A percentile compares a stretch with the other conserved stretches of the same genome.
Evolutionary conservation across 192 early-diverging fungal genomes (phyloP).

Genomic region (Chytriomyces confervae): DNA sequence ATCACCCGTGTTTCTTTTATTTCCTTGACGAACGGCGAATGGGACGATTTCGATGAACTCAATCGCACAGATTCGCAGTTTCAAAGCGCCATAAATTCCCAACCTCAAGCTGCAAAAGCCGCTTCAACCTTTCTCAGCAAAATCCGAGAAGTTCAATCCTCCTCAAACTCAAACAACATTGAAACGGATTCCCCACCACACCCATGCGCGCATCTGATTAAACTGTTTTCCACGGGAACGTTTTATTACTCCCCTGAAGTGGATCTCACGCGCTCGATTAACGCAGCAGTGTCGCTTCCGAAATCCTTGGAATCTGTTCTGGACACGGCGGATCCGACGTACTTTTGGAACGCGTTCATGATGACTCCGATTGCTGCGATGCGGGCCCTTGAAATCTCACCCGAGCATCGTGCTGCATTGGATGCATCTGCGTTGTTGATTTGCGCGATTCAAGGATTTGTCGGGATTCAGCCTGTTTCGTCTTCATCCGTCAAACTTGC

Average conservation of each 20-base stretch:
- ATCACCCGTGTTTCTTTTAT: slow-evolving; percentile 77
- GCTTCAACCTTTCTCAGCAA: slow-evolving; percentile 15
- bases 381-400: slow-evolving; percentile 72
- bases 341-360: slow-evolving; percentile 92
- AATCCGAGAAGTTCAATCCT: not conserved
- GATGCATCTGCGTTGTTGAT: slow-evolving; percentile 79
- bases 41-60: slow-evolving; percentile 62
- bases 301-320: slow-evolving; percentile 24
- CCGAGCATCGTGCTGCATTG: slow-evolving; percentile 66
- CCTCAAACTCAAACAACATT: not conserved
- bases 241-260: slow-evolving; percentile 93
- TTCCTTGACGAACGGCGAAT: slow-evolving; percentile 74
- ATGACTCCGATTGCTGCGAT: slow-evolving; percentile 80
- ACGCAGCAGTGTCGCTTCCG: slow-evolving; percentile 63
- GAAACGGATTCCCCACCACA: slow-evolving; percentile 48
- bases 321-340: slow-evolving; percentile 74
- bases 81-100: slow-evolving; percentile 50
- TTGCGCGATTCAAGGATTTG: slow-evolving; percentile 77
- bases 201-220: slow-evolving; percentile 76
- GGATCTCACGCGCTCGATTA: slow-evolving; percentile 76
- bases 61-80: slow-evolving; percentile 23
- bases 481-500: slow-evolving; percentile 31
- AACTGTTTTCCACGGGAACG: slow-evolving; percentile 81
- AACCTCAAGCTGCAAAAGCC: slow-evolving; percentile 42
- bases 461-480: slow-evolving; percentile 54